A percentile compares a stretch with the other conserved stretches of the same genome.
These are phyloP conservation scores for Heliosperma pusillum DNA, from an alignment of 148 eudicot species.

Conservation along the genomic window DNA sequence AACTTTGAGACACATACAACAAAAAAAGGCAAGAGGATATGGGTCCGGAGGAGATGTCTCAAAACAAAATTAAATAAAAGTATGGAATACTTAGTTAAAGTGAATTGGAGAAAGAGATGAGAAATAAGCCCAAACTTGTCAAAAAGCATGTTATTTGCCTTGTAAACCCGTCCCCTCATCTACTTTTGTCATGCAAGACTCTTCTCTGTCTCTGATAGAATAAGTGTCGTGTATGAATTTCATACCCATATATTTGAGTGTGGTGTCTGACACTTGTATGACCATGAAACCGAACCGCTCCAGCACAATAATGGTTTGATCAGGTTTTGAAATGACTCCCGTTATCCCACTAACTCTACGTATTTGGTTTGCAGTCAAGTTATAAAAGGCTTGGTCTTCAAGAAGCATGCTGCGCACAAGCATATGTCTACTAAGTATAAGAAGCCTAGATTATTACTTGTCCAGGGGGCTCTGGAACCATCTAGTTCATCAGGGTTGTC, in stretches of 20 bases:
- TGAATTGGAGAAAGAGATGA: too few relatives aligned
- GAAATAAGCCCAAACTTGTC: too few relatives aligned
- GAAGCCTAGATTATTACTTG: slow-evolving; percentile 71
- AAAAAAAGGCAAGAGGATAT: too few relatives aligned
- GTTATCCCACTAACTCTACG: background rate
- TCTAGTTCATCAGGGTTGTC: slow-evolving; percentile 65
- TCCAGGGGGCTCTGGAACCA: slow-evolving; percentile 68
- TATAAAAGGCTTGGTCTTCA: slow-evolving; percentile 81
- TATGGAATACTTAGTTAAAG: too few relatives aligned
- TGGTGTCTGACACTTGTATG: too few relatives aligned
- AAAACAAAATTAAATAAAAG: too few relatives aligned
- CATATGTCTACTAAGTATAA: slow-evolving; percentile 80
- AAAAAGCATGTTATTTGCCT: too few relatives aligned
- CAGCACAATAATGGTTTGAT: background rate
- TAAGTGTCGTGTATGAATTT: background rate
- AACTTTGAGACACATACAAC: too few relatives aligned
- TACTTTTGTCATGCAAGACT: background rate
- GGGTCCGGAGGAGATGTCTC: too few relatives aligned
- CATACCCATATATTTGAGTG: too few relatives aligned
- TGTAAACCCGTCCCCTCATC: too few relatives aligned
- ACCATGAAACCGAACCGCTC: too few relatives aligned
- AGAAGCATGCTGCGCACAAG: slow-evolving; percentile 96
- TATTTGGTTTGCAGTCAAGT: slow-evolving; percentile 50
- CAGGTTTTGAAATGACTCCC: background rate
- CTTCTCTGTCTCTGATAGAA: background rate